phyloP scores from a whole-genome alignment of 2,329 filamentous ascomycete genomes.

The Claviceps digitariae region DNA sequence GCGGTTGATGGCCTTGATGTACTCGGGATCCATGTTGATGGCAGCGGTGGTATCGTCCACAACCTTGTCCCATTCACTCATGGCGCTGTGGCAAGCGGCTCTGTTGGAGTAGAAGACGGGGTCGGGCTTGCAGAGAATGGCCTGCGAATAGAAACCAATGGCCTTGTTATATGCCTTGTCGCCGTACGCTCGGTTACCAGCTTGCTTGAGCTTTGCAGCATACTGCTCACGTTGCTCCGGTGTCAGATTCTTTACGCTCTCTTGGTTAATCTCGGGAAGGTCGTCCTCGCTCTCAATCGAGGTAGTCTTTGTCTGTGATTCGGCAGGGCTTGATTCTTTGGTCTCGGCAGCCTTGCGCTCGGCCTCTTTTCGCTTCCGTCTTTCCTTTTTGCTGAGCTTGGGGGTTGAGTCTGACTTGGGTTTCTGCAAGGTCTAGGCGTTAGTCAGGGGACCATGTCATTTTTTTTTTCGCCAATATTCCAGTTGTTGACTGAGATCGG shows the following conservation, averaged over 20 bases:
- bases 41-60: conserved; percentile 94
- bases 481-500: not conserved
- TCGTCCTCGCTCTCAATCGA: conserved; percentile 49
- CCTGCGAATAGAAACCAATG: conserved; percentile 90
- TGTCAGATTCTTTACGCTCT: conserved; percentile 36
- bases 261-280: conserved; percentile 52
- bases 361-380: conserved; percentile 73
- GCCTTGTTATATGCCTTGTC: conserved; percentile 87
- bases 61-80: conserved; percentile 87
- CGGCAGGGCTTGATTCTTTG: conserved; percentile 20
- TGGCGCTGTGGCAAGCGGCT: conserved; percentile 91
- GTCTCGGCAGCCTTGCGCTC: conserved; percentile 42
- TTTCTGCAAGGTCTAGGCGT: conserved; percentile 21
- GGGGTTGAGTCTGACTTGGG: conserved; percentile 35
- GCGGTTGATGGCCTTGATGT: conserved; percentile 95
- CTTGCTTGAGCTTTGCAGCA: conserved; percentile 83
- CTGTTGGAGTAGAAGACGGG: conserved; percentile 99
- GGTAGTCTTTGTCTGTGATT: conserved; percentile 34
- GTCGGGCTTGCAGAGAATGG: conserved; percentile 92
- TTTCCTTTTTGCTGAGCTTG: conserved; percentile 81
- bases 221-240: conserved; percentile 68
- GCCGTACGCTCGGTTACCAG: conserved; percentile 92
- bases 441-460: not conserved
- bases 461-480: not conserved
- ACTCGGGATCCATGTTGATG: conserved; percentile 84